Evolutionary conservation across 2,329 filamentous ascomycete species (phyloP).

Genomic region (Hypoxylon sp.): DNA sequence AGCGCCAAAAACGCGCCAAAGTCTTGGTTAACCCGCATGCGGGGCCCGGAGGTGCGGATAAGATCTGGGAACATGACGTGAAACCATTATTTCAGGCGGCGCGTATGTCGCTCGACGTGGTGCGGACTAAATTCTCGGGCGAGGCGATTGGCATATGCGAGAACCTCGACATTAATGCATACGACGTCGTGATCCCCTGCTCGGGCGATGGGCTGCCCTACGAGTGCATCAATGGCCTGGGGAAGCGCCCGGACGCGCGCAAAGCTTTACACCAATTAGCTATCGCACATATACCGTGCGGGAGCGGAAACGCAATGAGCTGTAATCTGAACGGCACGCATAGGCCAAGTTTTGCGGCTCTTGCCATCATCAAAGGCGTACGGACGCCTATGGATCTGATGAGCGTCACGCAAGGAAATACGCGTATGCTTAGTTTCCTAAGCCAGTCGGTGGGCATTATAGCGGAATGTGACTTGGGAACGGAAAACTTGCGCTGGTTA

Average conservation of each 20-base stretch:
- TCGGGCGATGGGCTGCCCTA: conserved; percentile 93
- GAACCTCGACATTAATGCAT: conserved; percentile 81
- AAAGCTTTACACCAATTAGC: conserved; percentile 83
- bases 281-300: conserved; percentile 89
- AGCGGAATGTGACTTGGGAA: conserved; percentile 90
- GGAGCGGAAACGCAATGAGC: conserved; percentile 94
- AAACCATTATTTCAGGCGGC: conserved; percentile 88
- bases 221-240: conserved; percentile 95
- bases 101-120: conserved; percentile 80
- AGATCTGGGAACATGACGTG: conserved; percentile 80
- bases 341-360: conserved; percentile 79
- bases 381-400: conserved; percentile 88
- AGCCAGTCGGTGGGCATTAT: conserved; percentile 92
- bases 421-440: conserved; percentile 85
- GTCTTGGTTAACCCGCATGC: conserved; percentile 93
- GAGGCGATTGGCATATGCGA: conserved; percentile 85
- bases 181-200: conserved; percentile 88
- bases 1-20: conserved; percentile 82
- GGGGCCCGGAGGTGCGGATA: conserved; percentile 82
- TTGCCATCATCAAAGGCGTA: conserved; percentile 89
- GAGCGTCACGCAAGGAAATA: conserved; percentile 86
- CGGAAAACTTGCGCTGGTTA: conserved; percentile 95
- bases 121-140: conserved; percentile 78
- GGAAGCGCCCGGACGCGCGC: conserved; percentile 79
- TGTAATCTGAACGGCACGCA: conserved; percentile 89